Evolutionary conservation across 371 early-diverging fungal species (phyloP).

Genomic region (Mucor mucedo): DNA sequence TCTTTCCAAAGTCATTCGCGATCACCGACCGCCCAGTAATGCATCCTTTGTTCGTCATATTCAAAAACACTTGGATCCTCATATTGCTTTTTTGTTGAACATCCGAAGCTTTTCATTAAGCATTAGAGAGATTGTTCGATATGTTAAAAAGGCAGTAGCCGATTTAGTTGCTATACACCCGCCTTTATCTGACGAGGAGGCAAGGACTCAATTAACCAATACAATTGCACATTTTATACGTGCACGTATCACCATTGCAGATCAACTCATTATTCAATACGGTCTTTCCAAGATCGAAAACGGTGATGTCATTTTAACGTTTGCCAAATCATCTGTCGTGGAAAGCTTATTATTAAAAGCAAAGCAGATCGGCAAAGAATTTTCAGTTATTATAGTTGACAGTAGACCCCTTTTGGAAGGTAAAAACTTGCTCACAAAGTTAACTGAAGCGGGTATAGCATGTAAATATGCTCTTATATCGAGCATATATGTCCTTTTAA

Average conservation of each 20-base stretch:
- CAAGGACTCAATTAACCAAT: slow-evolving; percentile 54
- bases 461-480: slow-evolving; percentile 75
- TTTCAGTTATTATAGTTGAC: slow-evolving; percentile 90
- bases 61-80: slow-evolving; percentile 78
- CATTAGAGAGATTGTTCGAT: slow-evolving; percentile 91
- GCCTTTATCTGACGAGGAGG: slow-evolving; percentile 73
- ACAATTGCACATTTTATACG: slow-evolving; percentile 83
- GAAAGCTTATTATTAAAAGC: slow-evolving; percentile 75
- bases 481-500: slow-evolving; percentile 70
- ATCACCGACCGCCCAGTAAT: slow-evolving; percentile 84
- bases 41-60: slow-evolving; percentile 81
- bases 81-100: slow-evolving; percentile 83
- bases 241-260: slow-evolving; percentile 85
- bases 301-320: slow-evolving; percentile 90
- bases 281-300: slow-evolving; percentile 85
- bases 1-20: slow-evolving; percentile 83
- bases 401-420: slow-evolving; percentile 88
- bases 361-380: slow-evolving; percentile 71
- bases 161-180: slow-evolving; percentile 46
- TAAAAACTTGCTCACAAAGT: slow-evolving; percentile 60
- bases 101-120: slow-evolving; percentile 80
- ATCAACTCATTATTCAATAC: slow-evolving; percentile 72
- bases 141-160: slow-evolving; percentile 81
- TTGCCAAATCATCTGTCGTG: slow-evolving; percentile 85
- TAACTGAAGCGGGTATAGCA: slow-evolving; percentile 67